Conservation (phyloP, 345 rosid genomes). For the Passiflora organensis region DNA sequence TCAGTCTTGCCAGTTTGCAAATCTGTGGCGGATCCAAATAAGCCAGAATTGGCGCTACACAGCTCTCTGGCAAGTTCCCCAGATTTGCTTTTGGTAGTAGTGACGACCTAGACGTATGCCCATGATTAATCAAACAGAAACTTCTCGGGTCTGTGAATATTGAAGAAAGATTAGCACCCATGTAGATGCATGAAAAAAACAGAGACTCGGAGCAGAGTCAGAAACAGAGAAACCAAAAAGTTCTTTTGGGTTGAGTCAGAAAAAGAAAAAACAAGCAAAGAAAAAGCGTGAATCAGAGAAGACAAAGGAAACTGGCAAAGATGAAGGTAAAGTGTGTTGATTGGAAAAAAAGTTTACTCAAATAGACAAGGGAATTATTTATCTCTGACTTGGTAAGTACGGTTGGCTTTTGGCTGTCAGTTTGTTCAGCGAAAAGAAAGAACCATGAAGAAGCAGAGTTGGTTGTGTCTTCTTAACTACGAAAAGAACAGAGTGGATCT, state of each 20-base stretch:
- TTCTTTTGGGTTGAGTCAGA: too few relatives aligned
- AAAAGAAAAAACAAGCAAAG: not conserved
- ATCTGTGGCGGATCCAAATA: slow-evolving; percentile 80
- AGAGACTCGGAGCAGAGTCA: not conserved
- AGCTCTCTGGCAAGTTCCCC: slow-evolving; percentile 78
- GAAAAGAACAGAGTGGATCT: not conserved
- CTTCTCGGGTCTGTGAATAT: slow-evolving; percentile 23
- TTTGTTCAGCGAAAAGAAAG: slow-evolving; percentile 3
- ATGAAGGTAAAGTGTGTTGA: slow-evolving; percentile 1
- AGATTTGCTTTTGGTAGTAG: slow-evolving; percentile 31
- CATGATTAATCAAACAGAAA: slow-evolving; percentile 3
- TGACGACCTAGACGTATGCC: slow-evolving; percentile 9
- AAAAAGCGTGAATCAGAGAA: not conserved
- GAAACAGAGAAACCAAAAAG: not conserved
- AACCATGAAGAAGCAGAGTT: not conserved
- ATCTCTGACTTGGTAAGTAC: not conserved
- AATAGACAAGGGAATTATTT: not conserved
- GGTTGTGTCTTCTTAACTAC: too few relatives aligned
- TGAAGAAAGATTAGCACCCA: slow-evolving; percentile 66
- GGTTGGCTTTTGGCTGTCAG: not conserved
- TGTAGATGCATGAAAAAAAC: slow-evolving; percentile 5
- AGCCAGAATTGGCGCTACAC: slow-evolving; percentile 61
- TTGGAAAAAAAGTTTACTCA: slow-evolving; percentile 12
- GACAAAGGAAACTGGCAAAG: not conserved
- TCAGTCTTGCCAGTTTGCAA: slow-evolving; percentile 61